Conservation (phyloP, 2,329 filamentous ascomycete species). For the Akanthomyces dipterigenus region DNA sequence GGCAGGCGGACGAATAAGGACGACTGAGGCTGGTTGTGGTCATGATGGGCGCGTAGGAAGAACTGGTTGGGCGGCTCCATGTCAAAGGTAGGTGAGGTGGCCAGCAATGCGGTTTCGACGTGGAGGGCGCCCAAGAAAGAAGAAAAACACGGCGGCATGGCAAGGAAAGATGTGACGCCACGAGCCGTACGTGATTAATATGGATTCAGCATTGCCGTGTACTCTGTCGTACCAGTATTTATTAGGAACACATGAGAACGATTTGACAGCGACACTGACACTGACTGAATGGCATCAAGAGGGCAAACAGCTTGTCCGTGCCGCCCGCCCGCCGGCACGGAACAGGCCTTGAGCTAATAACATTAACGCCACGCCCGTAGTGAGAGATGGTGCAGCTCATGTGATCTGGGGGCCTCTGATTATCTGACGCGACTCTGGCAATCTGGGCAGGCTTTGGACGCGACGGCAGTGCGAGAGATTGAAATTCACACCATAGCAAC, state of each 20-base stretch:
- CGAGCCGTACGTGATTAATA: not conserved
- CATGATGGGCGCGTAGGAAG: not conserved
- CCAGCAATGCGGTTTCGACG: not conserved
- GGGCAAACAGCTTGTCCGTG: not conserved
- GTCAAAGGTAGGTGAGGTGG: not conserved
- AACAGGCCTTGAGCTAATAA: not conserved
- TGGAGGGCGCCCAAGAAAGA: not conserved
- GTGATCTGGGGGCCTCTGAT: conserved; percentile 1
- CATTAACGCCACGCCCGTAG: not conserved
- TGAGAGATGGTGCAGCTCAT: not conserved
- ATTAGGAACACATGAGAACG: not conserved
- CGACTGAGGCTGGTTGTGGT: not conserved
- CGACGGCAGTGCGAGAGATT: not conserved
- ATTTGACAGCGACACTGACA: not conserved
- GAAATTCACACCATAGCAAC: conserved; percentile 1
- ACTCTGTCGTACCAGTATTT: too few relatives aligned
- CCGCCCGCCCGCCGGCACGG: too few relatives aligned
- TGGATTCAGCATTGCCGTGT: not conserved
- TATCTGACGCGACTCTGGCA: not conserved
- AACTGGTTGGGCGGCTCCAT: not conserved
- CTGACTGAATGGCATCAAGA: not conserved
- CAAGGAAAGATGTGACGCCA: not conserved
- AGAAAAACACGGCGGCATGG: not conserved
- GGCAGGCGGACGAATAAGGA: not conserved
- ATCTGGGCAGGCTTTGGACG: not conserved